These are phyloP conservation scores for Amauroascus verrucosus DNA, from an alignment of 2,329 filamentous ascomycete genomes.

Conservation along the genomic window DNA sequence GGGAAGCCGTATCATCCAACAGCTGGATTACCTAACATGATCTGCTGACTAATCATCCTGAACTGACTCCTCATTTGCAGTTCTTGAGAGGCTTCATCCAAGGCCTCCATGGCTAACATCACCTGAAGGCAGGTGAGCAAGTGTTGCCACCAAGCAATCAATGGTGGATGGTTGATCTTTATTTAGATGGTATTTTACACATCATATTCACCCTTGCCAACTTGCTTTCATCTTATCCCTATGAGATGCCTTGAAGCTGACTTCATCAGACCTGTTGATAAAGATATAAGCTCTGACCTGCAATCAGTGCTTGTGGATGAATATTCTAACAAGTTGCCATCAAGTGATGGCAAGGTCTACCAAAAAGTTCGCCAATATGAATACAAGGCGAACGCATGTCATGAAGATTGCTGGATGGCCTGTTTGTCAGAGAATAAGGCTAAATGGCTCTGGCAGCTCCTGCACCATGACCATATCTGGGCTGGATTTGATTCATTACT, in stretches of 20 bases:
- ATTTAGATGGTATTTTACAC: slow-evolving; percentile 9
- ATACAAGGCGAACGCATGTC: slow-evolving; percentile 13
- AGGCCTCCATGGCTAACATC: slow-evolving; percentile 9
- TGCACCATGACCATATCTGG: slow-evolving; percentile 15
- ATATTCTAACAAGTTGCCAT: slow-evolving; percentile 23
- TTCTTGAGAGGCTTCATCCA: slow-evolving; percentile 5
- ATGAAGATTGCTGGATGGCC: slow-evolving; percentile 15
- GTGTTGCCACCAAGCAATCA: not conserved
- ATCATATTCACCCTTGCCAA: not conserved
- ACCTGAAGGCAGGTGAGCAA: slow-evolving; percentile 5
- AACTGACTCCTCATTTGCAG: not conserved
- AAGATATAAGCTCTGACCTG: slow-evolving; percentile 22
- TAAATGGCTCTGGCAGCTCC: not conserved
- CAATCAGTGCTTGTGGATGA: slow-evolving; percentile 22
- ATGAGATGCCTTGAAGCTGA: not conserved
- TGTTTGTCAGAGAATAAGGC: slow-evolving; percentile 15
- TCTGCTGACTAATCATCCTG: slow-evolving; percentile 8
- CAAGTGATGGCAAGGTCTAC: slow-evolving; percentile 24
- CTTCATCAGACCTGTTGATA: not conserved
- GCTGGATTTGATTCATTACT: slow-evolving; percentile 27
- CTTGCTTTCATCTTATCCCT: not conserved
- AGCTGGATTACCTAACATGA: no score
- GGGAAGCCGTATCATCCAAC: no score
- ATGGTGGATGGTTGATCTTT: slow-evolving; percentile 12
- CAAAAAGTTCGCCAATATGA: slow-evolving; percentile 24